Conservation (phyloP, 2,329 filamentous ascomycete genomes). For the Neonectria neomacrospora region DNA sequence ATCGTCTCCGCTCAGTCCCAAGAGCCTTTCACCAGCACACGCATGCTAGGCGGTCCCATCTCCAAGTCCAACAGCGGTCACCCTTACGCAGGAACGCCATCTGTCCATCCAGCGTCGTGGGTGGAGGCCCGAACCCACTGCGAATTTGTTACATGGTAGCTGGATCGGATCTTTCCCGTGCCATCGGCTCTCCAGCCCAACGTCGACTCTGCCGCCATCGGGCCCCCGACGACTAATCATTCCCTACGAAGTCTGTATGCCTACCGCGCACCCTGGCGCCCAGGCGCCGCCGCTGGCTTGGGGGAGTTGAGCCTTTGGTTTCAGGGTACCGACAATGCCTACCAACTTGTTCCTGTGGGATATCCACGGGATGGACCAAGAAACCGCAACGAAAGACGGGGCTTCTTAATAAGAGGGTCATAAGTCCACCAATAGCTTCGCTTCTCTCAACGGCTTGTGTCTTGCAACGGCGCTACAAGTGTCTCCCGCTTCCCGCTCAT, state of each 20-base stretch:
- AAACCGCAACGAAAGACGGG: background rate
- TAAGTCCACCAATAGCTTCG: constrained; percentile 9
- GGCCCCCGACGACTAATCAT: constrained; percentile 18
- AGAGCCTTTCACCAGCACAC: constrained; percentile 16
- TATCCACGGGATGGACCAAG: background rate
- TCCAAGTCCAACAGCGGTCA: constrained; percentile 41
- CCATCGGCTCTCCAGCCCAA: constrained; percentile 36
- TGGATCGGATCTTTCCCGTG: constrained; percentile 45
- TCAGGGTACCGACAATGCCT: background rate
- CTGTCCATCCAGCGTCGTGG: constrained; percentile 33
- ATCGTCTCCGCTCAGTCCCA: constrained; percentile 2
- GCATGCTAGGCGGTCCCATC: constrained; percentile 29
- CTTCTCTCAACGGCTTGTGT: background rate
- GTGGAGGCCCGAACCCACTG: constrained; percentile 40
- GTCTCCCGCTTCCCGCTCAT: constrained; percentile 4
- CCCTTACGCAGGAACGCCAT: constrained; percentile 47
- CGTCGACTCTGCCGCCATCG: constrained; percentile 33
- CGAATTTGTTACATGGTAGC: constrained; percentile 31
- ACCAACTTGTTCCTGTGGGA: background rate
- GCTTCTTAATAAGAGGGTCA: background rate
- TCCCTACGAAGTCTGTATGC: background rate
- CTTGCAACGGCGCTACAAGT: constrained; percentile 5
- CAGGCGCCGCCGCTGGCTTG: background rate
- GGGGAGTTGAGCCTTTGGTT: background rate
- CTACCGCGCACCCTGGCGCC: constrained; percentile 8